A percentile compares a stretch with the other conserved stretches of the same genome.
phyloP scores from a whole-genome alignment of 306 rosid genomes.

The Vigna hirtella region DNA sequence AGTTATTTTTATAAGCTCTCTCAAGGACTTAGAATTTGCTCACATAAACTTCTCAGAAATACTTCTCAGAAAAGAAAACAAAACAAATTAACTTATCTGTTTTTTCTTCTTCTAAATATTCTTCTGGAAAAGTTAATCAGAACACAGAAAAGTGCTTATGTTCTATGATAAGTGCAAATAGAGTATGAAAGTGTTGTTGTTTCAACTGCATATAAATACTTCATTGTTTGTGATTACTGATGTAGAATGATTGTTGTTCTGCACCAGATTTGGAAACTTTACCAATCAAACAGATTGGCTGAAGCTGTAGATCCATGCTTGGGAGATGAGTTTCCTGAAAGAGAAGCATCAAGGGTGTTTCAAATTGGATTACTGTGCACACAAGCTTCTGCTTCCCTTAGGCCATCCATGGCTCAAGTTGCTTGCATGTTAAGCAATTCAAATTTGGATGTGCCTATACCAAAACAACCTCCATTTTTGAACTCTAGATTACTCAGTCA shows the following conservation, averaged over 20 bases:
- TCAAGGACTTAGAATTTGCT: too few species aligned
- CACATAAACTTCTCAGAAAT: too few species aligned
- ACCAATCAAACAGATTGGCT: slow-evolving; percentile 23
- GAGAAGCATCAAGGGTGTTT: slow-evolving; percentile 21
- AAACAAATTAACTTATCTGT: too few species aligned
- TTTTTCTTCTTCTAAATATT: too few species aligned
- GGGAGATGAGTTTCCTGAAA: slow-evolving; percentile 7
- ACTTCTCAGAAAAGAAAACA: too few species aligned
- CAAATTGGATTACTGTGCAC: slow-evolving; percentile 26
- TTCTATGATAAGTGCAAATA: not conserved
- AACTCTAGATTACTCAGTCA: slow-evolving; percentile 14
- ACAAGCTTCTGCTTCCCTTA: slow-evolving; percentile 25
- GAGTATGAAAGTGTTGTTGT: not conserved
- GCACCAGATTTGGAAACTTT: slow-evolving; percentile 18
- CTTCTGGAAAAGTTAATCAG: too few species aligned
- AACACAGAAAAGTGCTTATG: not conserved
- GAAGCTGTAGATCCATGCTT: slow-evolving; percentile 31
- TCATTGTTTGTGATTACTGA: slow-evolving; percentile 1
- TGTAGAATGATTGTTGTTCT: slow-evolving; percentile 1
- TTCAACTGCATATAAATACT: not conserved
- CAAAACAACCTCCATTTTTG: slow-evolving; percentile 33
- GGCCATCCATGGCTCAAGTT: slow-evolving; percentile 24
- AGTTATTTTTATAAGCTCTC: not conserved
- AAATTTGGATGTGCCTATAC: slow-evolving; percentile 2
- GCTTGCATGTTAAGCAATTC: slow-evolving; percentile 23